A percentile compares a stretch with the other conserved stretches of the same genome.
Conservation (phyloP, 768 basidiomycete genomes). For the Serendipita sp. region DNA sequence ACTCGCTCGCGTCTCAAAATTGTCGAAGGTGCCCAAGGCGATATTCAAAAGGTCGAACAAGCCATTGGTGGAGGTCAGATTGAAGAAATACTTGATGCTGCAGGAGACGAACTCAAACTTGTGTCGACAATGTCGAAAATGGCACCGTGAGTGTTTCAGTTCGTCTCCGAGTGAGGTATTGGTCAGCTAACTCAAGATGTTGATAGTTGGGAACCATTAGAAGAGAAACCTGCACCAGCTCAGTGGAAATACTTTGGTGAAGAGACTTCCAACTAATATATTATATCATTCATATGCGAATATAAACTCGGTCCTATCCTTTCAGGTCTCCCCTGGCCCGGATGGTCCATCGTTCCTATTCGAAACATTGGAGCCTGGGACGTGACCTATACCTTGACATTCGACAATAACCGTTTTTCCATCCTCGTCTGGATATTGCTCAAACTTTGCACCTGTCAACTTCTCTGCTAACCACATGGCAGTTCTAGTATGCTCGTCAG, state of each 20-base stretch:
- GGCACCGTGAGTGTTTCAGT: background rate
- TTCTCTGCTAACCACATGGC: constrained; percentile 61
- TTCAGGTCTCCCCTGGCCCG: background rate
- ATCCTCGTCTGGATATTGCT: constrained; percentile 24
- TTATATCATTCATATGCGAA: background rate
- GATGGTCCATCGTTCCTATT: background rate
- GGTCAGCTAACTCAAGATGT: background rate
- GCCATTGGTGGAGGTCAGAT: constrained; percentile 1
- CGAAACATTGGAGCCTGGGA: background rate
- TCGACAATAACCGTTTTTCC: constrained; percentile 23
- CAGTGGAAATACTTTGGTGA: constrained; percentile 6
- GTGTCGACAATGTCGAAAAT: background rate
- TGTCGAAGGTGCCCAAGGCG: background rate
- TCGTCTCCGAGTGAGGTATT: background rate
- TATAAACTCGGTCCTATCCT: background rate
- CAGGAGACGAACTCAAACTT: background rate
- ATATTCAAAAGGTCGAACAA: constrained; percentile 1
- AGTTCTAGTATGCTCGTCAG: constrained; percentile 23
- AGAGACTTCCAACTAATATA: background rate
- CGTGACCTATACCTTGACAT: constrained; percentile 10
- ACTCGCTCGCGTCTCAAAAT: background rate
- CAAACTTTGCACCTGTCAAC: constrained; percentile 51
- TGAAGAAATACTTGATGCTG: constrained; percentile 1
- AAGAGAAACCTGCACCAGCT: background rate
- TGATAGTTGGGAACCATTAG: background rate